Evolutionary conservation across 495 filamentous ascomycete genomes (phyloP).

Genomic region (Cenococcum geophilum): DNA sequence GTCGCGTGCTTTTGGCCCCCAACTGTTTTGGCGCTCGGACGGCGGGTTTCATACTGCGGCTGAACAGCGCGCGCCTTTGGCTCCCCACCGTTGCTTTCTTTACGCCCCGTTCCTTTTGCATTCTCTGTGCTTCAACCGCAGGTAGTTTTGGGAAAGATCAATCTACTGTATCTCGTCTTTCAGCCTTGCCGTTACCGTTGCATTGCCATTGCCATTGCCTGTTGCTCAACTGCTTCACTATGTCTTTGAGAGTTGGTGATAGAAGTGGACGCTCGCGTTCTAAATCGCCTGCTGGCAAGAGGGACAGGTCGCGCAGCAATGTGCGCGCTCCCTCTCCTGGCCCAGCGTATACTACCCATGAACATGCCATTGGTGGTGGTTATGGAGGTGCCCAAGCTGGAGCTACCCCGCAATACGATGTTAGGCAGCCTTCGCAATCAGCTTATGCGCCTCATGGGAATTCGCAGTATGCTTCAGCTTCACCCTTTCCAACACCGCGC

Average conservation of each 20-base stretch:
- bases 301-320: conserved; percentile 29
- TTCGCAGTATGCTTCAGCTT: too few relatives aligned
- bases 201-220: not conserved
- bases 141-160: not conserved
- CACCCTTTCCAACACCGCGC: not conserved
- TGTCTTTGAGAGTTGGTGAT: conserved; percentile 29
- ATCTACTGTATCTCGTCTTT: not conserved
- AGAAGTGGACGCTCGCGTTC: conserved; percentile 29
- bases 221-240: not conserved
- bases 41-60: not conserved
- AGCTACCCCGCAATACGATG: conserved; percentile 26
- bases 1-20: not conserved
- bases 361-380: conserved; percentile 2
- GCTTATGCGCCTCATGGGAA: too few relatives aligned
- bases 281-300: conserved; percentile 25
- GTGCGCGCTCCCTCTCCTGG: conserved; percentile 30
- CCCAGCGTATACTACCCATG: conserved; percentile 14
- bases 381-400: conserved; percentile 10
- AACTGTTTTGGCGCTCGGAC: not conserved
- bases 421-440: conserved; percentile 27
- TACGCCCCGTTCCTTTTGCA: not conserved
- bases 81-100: conserved; percentile 1
- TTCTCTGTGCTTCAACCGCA: not conserved
- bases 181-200: not conserved
- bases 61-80: not conserved